Conservation (phyloP, 1,139 yeast genomes). For the Debaryomyces sp. region DNA sequence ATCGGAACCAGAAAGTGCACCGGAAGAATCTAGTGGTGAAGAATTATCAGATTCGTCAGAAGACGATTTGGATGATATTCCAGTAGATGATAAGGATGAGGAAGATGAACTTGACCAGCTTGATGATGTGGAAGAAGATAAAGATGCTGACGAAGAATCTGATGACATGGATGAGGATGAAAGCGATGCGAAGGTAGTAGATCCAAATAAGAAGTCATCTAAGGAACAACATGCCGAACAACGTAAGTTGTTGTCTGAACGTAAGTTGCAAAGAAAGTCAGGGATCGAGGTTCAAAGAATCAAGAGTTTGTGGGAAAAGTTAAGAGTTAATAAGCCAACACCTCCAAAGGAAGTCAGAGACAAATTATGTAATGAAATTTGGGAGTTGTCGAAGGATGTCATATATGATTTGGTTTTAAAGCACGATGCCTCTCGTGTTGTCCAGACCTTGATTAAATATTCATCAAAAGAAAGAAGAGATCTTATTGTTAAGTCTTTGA, state of each 20-base stretch:
- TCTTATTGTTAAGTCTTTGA: slow-evolving; percentile 65
- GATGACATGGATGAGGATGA: slow-evolving; percentile 23
- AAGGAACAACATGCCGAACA: slow-evolving; percentile 84
- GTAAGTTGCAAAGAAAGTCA: slow-evolving; percentile 84
- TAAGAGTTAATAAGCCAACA: slow-evolving; percentile 84
- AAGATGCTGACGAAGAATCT: slow-evolving; percentile 24
- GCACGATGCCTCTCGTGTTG: slow-evolving; percentile 96
- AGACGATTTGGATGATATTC: slow-evolving; percentile 24
- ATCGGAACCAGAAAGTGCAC: slow-evolving; percentile 12
- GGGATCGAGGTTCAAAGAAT: slow-evolving; percentile 86
- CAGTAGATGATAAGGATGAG: slow-evolving; percentile 14
- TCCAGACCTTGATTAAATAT: slow-evolving; percentile 89
- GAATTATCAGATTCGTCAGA: slow-evolving; percentile 9
- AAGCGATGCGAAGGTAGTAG: slow-evolving; percentile 24
- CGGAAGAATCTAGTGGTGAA: slow-evolving; percentile 11
- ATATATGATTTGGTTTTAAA: slow-evolving; percentile 85
- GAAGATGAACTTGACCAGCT: slow-evolving; percentile 9
- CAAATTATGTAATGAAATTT: slow-evolving; percentile 78
- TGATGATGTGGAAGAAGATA: slow-evolving; percentile 20
- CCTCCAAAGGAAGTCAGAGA: slow-evolving; percentile 78
- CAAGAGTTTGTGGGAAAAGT: slow-evolving; percentile 87
- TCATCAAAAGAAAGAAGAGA: slow-evolving; percentile 81
- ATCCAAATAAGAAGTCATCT: slow-evolving; percentile 53
- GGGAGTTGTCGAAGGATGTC: slow-evolving; percentile 78
- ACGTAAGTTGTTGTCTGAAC: slow-evolving; percentile 72